Conservation (phyloP, 2,329 filamentous ascomycete species). For the Ustulina deusta region DNA sequence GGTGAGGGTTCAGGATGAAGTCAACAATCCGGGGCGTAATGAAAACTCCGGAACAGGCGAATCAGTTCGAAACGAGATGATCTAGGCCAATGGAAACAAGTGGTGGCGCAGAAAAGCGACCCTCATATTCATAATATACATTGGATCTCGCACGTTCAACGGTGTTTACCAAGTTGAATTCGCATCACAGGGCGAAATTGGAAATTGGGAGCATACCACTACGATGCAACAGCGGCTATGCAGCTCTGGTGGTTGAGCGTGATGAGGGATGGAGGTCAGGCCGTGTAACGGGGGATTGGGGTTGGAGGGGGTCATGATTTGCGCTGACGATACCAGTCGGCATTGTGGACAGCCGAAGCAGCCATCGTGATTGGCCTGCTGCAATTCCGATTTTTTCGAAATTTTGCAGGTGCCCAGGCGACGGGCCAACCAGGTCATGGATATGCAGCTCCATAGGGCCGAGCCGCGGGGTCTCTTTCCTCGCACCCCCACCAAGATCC, state of each 20-base stretch:
- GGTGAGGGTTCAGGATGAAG: constrained; percentile 31
- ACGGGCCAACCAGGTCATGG: not conserved
- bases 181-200: constrained; percentile 33
- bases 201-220: constrained; percentile 26
- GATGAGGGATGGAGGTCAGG: constrained; percentile 23
- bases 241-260: constrained; percentile 37
- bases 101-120: constrained; percentile 37
- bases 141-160: constrained; percentile 32
- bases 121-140: constrained; percentile 31
- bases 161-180: constrained; percentile 26
- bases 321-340: constrained; percentile 49
- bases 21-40: constrained; percentile 27
- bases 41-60: constrained; percentile 29
- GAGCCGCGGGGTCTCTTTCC: constrained; percentile 43
- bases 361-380: constrained; percentile 42
- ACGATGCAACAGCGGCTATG: constrained; percentile 39
- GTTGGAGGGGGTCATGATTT: constrained; percentile 39
- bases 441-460: constrained; percentile 36
- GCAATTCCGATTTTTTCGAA: constrained; percentile 43
- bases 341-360: constrained; percentile 47
- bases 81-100: constrained; percentile 37
- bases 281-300: constrained; percentile 24
- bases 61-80: constrained; percentile 29
- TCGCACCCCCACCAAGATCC: constrained; percentile 21
- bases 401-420: constrained; percentile 34